A percentile compares a stretch with the other conserved stretches of the same genome.
Conservation (phyloP, 805 yeast species). For the baker's yeast (Saccharomyces cerevisiae) region DNA sequence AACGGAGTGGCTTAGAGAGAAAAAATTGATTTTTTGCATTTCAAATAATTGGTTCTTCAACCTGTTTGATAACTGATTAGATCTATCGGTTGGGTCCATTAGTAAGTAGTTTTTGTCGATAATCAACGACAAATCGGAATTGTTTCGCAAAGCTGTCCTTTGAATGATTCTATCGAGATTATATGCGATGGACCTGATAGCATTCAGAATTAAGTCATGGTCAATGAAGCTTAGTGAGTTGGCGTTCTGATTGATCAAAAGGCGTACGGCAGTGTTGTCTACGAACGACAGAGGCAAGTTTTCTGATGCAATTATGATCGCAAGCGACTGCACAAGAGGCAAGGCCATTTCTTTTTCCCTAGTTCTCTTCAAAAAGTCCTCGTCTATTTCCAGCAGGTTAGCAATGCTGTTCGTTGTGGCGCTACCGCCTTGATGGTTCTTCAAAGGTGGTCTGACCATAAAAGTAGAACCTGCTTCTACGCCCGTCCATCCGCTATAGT, state of each 20-base stretch:
- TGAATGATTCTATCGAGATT: conserved; percentile 6
- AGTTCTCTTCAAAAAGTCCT: neutral
- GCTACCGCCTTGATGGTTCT: conserved; percentile 1
- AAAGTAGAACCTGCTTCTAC: neutral
- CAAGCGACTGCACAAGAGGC: conserved; percentile 9
- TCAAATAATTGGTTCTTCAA: conserved; percentile 6
- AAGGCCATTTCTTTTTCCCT: conserved; percentile 4
- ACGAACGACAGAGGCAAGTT: conserved; percentile 11
- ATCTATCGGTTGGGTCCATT: neutral
- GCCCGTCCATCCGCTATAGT: neutral
- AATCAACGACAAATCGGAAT: conserved; percentile 8
- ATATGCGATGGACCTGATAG: neutral
- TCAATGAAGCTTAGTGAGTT: neutral
- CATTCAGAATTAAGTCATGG: neutral
- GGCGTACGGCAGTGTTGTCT: conserved; percentile 7
- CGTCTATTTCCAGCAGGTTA: neutral
- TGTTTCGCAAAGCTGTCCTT: conserved; percentile 10
- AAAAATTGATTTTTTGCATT: conserved; percentile 8
- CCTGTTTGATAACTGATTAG: neutral
- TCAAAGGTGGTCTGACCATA: neutral
- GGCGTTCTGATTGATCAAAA: neutral
- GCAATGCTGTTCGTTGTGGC: neutral
- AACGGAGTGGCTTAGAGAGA: conserved; percentile 6
- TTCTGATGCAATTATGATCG: conserved; percentile 15
- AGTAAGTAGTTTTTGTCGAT: conserved; percentile 2